Base-by-base conservation (phyloP, 306 rosid genomes). In the Vigna hirtella region DNA sequence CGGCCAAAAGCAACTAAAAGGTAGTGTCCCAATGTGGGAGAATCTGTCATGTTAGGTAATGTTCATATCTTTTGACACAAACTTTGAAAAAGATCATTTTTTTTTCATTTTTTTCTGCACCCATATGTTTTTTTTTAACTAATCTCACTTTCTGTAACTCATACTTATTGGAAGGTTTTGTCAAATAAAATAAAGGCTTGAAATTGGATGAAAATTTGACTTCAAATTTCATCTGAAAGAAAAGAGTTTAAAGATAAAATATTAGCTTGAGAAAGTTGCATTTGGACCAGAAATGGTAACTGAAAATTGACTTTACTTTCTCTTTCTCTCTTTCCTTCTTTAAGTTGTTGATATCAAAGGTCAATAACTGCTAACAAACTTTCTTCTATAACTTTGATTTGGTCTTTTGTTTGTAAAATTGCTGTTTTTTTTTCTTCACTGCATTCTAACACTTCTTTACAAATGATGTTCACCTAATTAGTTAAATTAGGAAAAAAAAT, bases 21-120 rank as follows among this genome's bases (percentile, higher is more conserved):
- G 57, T 61, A 20, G 53, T 24, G 47, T 47, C 50, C 36, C 0
- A 47, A 59, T 57, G 1, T 16, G 55, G 45, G 16, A 77, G 66
- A 72, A 11, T 71, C 15, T 10, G 38, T 38, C 6, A 55, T 71
- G 75, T 82, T 77, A 77, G 82, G 81, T 81, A 32, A 34, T 40
- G 13, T 61, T 69, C 81, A 36, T 24, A 32, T 58, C 6, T 30
- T 18, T 76, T 76, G 73, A 65, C 51, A 47, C 55, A 48, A 72
- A 48, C 43, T 22, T 36, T 79, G 47, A 64, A 17, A 74, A 11
- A 73, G 16, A 43, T 18, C 18, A 22, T 45, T 17, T 62, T 45
- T 2, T 48, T 53, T 28, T 5, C 66, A 17, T 9, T 61, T 14
- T 57, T 5, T 61, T 11, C 34, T 34, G 6, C 7, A 34, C 38